Base-by-base conservation (phyloP, 805 yeast genomes). In the Hanseniaspora jakobsenii region DNA sequence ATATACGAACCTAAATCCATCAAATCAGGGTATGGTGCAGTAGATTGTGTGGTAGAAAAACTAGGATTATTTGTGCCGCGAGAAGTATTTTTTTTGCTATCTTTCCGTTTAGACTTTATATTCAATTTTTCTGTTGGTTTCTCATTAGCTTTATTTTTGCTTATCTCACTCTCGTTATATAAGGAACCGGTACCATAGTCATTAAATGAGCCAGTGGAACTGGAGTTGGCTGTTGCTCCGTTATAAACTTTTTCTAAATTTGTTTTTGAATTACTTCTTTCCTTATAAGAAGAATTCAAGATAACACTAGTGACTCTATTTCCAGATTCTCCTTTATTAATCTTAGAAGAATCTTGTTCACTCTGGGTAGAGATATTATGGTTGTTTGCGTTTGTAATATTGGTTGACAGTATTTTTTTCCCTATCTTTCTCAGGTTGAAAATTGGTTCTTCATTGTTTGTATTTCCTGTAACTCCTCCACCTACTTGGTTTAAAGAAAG, bases 1-100 rank as follows among this genome's bases (percentile, higher is more conserved):
- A 44, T 16, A 34, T 27, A 44, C 14, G 48, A 44, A 9, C 39
- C 48, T 9, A 44, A 14, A 12, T 44, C 44, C 29, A 32, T 16
- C 2, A 35, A 24, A 8, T 43, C 41, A 2, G 38, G 39, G 23
- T 35, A 42, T 17, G 29, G 32, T 13, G 37, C 28, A 14, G 2
- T 5, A n/a, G n/a, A n/a, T n/a, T n/a, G n/a, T n/a, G n/a, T n/a
- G n/a, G n/a, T n/a, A n/a, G n/a, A n/a, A n/a, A n/a, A n/a, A n/a
- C n/a, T n/a, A n/a, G n/a, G n/a, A n/a, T n/a, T n/a, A n/a, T n/a
- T n/a, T n/a, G n/a, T n/a, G n/a, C n/a, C n/a, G n/a, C n/a, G n/a
- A n/a, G n/a, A n/a, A n/a, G n/a, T n/a, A n/a, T n/a, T n/a, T n/a
- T n/a, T n/a, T 14, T 21, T 10, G 10, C 27, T 10, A 24, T 24